Conservation (phyloP, 805 yeast species). For the Saccharomyces mikatae region DNA sequence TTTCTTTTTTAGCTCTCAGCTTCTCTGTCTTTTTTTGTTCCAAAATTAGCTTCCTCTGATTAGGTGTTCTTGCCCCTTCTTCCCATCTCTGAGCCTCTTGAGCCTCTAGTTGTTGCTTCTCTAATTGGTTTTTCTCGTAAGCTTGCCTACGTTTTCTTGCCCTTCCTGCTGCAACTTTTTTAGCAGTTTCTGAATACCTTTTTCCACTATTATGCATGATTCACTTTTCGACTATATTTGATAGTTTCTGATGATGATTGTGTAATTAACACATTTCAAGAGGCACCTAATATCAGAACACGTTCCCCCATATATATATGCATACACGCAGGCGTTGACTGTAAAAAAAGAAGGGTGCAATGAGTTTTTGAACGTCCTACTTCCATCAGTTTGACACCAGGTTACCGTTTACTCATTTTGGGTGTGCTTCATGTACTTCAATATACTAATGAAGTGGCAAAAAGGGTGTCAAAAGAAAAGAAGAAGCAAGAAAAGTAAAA, state of each 20-base stretch:
- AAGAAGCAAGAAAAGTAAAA: background rate
- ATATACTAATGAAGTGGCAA: background rate
- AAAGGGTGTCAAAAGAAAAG: background rate
- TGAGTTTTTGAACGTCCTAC: background rate
- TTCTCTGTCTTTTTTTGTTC: constrained; percentile 17
- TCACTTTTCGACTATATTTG: background rate
- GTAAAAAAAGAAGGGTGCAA: background rate
- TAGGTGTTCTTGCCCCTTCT: constrained; percentile 16
- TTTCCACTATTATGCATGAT: constrained; percentile 18
- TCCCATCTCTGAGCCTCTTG: constrained; percentile 25
- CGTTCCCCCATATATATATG: background rate
- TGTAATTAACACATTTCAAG: background rate
- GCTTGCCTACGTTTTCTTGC: constrained; percentile 25
- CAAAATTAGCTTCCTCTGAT: constrained; percentile 14
- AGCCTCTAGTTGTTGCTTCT: constrained; percentile 13
- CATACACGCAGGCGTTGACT: background rate
- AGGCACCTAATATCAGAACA: background rate
- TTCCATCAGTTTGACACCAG: background rate
- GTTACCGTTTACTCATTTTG: background rate
- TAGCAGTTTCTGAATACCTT: constrained; percentile 25
- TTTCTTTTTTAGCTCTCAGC: constrained; percentile 17
- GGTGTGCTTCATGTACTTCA: background rate
- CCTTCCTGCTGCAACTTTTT: constrained; percentile 23
- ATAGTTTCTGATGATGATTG: background rate
- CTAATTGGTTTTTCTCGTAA: constrained; percentile 13